These are phyloP conservation scores for Rheum nobile DNA, from an alignment of 148 eudicot species.

Conservation along the genomic window DNA sequence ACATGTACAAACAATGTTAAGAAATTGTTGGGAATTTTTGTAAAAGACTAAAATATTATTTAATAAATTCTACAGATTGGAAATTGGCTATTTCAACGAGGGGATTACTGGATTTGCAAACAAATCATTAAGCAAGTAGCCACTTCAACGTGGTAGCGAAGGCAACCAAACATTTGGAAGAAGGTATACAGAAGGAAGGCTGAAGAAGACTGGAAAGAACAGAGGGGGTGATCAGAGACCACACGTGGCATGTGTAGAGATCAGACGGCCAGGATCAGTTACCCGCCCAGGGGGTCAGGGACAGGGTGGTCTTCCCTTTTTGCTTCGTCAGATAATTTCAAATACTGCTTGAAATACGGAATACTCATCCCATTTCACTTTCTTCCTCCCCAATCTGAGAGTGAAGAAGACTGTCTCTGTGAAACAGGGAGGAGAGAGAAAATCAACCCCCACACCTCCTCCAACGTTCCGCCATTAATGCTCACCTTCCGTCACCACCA, in stretches of 20 bases:
- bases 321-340: constrained; percentile 3
- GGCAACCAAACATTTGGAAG: background rate
- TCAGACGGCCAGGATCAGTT: constrained; percentile 20
- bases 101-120: background rate
- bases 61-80: too few relatives aligned
- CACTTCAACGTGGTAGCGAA: background rate
- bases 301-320: constrained; percentile 5
- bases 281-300: constrained; percentile 21
- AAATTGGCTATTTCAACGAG: background rate
- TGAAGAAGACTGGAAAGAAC: background rate
- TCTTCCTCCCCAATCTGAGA: constrained; percentile 1
- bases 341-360: constrained; percentile 4
- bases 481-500: background rate
- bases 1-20: too few relatives aligned
- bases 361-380: background rate
- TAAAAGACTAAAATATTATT: too few relatives aligned
- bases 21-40: too few relatives aligned
- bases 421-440: constrained; percentile 5
- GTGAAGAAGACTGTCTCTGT: background rate
- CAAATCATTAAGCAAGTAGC: background rate
- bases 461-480: constrained; percentile 21
- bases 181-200: background rate
- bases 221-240: background rate
- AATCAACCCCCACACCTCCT: background rate
- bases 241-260: constrained; percentile 15